These are phyloP conservation scores for Eimeria zaria DNA, from an alignment of 169 alveolate genomes.

Conservation along the genomic window DNA sequence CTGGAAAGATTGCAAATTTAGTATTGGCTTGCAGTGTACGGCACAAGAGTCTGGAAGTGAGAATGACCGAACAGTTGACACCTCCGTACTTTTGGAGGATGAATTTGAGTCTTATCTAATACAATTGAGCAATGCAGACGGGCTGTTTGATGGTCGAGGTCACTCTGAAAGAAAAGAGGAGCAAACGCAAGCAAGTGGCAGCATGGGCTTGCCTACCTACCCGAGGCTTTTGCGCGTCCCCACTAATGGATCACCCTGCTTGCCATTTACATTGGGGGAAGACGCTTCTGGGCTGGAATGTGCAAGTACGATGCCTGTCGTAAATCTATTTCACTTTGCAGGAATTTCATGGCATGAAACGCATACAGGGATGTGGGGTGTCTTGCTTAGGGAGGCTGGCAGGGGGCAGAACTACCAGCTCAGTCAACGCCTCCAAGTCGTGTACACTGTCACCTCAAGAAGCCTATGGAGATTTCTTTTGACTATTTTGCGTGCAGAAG, in stretches of 20 bases:
- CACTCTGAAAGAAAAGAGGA: neutral
- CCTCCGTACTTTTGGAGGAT: slow-evolving; percentile 37
- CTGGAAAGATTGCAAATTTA: slow-evolving; percentile 43
- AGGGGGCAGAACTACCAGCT: neutral
- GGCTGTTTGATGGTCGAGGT: neutral
- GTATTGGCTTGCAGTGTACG: slow-evolving; percentile 56
- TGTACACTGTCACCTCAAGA: neutral
- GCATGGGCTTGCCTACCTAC: slow-evolving; percentile 3
- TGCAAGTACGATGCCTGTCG: neutral
- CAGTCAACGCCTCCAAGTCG: neutral
- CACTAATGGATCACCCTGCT: slow-evolving; percentile 35
- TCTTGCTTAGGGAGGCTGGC: neutral
- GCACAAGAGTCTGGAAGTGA: slow-evolving; percentile 51
- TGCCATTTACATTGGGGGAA: slow-evolving; percentile 33
- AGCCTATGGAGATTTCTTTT: neutral
- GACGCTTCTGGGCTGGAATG: neutral
- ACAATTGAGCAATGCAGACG: neutral
- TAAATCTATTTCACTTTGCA: neutral
- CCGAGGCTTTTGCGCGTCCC: slow-evolving; percentile 65
- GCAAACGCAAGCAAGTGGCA: neutral
- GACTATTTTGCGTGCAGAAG: slow-evolving; percentile 17
- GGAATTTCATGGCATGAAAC: neutral
- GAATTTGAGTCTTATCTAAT: slow-evolving; percentile 58
- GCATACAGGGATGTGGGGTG: neutral
- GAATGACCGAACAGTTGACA: slow-evolving; percentile 58